Base-by-base conservation (phyloP, 2,329 filamentous ascomycete species). In the Aureobasidium sp. region DNA sequence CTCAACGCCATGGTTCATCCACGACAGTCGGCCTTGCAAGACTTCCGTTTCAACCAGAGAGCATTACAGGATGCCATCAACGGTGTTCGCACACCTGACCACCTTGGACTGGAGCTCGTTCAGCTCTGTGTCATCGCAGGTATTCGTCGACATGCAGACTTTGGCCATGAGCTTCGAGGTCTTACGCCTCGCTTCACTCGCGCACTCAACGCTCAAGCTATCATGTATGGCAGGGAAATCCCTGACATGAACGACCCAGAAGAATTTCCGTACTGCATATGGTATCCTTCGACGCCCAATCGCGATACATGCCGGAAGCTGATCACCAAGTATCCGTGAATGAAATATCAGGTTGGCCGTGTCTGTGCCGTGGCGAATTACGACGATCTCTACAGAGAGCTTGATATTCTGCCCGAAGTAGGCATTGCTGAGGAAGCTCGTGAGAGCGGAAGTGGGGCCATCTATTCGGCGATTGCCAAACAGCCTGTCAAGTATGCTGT, bases 311-410 rank as follows among this genome's bases (percentile, higher is more conserved):
- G 75, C 32, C 70, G 74, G 2, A 52, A 67, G 1, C 63, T 79
- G 20, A 70, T 67, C 5, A n/a, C 44, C 1, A 64, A 60, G 1
- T 77, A 71, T 64, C 73, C 73, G 0, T 15, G 64, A 7, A 65
- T 63, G 67, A 61, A 47, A 5, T 78, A 78, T 62, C 70, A 77
- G 15, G 70, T 77, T 23, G 75, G 70, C 5, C 70, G 76, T 2
- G 73, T 76, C 0, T 78, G 76, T 65, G 76, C 76, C 12, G 73
- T 71, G 1, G 77, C 71, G 1, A 73, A 74, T 1, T 77, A 77
- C 48, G 61, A 57, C 8, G 64, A 68, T 12, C 68, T 79, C 2
- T 78, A 74, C 61, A 41, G 64, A 1, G 73, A 77, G 58, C 70
- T 78, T 4, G 64, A 75, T 53, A 61, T 76, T 12, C 67, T 78